A percentile compares a stretch with the other conserved stretches of the same genome.
Conservation (phyloP, 2,329 filamentous ascomycete genomes). For the Xylariaceae sp. region DNA sequence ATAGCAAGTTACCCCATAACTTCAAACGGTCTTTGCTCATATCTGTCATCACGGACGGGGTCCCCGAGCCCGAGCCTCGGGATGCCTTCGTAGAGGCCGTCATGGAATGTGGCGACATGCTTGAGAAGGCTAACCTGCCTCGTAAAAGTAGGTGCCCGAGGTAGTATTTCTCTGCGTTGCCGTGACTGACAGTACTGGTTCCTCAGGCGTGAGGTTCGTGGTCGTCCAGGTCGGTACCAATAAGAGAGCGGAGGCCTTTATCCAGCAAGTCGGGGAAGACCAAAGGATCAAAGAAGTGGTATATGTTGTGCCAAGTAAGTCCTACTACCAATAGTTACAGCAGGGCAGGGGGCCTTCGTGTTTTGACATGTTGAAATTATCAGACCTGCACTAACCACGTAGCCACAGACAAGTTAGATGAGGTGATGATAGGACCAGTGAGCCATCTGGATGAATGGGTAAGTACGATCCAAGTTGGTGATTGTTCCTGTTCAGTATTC, state of each 20-base stretch:
- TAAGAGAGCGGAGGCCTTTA: neutral
- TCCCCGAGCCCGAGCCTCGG: conserved; percentile 3
- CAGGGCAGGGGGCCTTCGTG: neutral
- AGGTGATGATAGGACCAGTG: neutral
- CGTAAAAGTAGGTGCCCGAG: conserved; percentile 8
- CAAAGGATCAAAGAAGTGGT: conserved; percentile 1
- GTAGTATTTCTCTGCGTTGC: neutral
- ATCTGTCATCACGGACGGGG: conserved; percentile 17
- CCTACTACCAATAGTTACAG: neutral
- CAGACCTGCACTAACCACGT: neutral
- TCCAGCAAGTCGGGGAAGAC: neutral
- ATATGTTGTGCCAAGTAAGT: conserved; percentile 6
- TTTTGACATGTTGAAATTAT: too few species aligned
- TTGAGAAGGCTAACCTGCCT: conserved; percentile 6
- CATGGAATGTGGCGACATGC: conserved; percentile 11
- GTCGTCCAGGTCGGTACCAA: conserved; percentile 8
- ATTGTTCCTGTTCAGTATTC: neutral
- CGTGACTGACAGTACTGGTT: neutral
- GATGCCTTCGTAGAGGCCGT: conserved; percentile 7
- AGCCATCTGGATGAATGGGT: conserved; percentile 5
- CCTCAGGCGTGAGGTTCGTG: conserved; percentile 10
- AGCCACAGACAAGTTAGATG: conserved; percentile 1
- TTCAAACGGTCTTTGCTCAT: conserved; percentile 14
- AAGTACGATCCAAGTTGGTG: conserved; percentile 1
- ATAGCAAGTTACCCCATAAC: conserved; percentile 4